phyloP scores from a whole-genome alignment of 306 rosid species.

The Datisca glomerata region DNA sequence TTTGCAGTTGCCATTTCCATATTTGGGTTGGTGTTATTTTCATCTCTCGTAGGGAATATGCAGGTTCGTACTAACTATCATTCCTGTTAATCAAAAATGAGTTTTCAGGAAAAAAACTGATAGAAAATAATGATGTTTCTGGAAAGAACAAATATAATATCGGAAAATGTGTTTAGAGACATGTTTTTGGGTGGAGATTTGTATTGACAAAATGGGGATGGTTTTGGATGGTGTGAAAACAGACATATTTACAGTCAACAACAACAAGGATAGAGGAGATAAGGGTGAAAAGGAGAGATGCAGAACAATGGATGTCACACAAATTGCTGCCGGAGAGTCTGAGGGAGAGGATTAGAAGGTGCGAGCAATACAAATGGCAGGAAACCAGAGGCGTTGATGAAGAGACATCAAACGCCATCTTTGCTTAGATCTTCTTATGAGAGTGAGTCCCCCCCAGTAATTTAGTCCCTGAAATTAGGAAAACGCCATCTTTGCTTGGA shows the following conservation, averaged over 20 bases:
- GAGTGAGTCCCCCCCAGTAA: conserved; percentile 35
- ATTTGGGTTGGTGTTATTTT: conserved; percentile 18
- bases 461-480: neutral
- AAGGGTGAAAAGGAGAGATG: conserved; percentile 48
- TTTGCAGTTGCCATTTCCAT: conserved; percentile 7
- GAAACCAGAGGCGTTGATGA: conserved; percentile 75
- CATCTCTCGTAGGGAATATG: conserved; percentile 26
- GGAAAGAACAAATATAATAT: too few species aligned
- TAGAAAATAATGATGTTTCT: too few species aligned
- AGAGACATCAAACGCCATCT: conserved; percentile 67
- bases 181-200: too few species aligned
- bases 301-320: conserved; percentile 76
- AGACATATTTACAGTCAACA: conserved; percentile 85
- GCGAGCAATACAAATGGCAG: conserved; percentile 71
- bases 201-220: too few species aligned
- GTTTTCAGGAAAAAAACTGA: too few species aligned
- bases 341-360: conserved; percentile 55
- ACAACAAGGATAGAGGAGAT: conserved; percentile 63
- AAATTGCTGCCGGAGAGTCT: conserved; percentile 52
- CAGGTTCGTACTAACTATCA: conserved; percentile 18
- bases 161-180: too few species aligned
- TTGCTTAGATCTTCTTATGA: conserved; percentile 63
- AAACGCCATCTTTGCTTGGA: neutral
- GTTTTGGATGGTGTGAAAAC: conserved; percentile 14
- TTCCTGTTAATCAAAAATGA: too few species aligned